A percentile compares a stretch with the other conserved stretches of the same genome.
Evolutionary conservation across 2,329 filamentous ascomycete genomes (phyloP).

Genomic region (Nemania bipapillata): DNA sequence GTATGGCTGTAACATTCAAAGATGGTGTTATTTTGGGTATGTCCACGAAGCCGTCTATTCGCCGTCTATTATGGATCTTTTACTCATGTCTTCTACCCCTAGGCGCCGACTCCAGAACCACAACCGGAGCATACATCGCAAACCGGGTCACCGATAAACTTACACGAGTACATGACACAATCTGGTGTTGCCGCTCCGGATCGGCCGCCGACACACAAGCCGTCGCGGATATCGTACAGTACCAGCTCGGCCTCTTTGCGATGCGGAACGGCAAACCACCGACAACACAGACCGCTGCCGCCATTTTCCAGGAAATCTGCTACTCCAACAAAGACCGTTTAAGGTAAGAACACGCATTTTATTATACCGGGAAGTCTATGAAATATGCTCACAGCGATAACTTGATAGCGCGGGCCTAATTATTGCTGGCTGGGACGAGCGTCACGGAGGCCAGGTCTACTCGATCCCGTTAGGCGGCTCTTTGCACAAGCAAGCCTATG

Average conservation of each 20-base stretch:
- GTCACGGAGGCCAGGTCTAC: constrained; percentile 96
- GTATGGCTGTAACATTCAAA: constrained; percentile 99
- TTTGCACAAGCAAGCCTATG: constrained; percentile 94
- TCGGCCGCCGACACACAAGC: constrained; percentile 98
- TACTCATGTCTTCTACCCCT: constrained; percentile 31
- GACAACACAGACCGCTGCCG: constrained; percentile 92
- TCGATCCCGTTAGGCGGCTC: constrained; percentile 96
- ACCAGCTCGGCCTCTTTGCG: constrained; percentile 92
- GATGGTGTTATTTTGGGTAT: constrained; percentile 92
- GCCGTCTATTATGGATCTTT: constrained; percentile 5
- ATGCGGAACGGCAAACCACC: constrained; percentile 89
- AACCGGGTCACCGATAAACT: constrained; percentile 99
- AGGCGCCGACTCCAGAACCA: constrained; percentile 96
- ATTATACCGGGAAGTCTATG: not conserved
- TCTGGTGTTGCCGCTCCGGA: constrained; percentile 98
- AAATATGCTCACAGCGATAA: constrained; percentile 19
- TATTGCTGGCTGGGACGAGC: constrained; percentile 96
- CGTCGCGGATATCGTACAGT: constrained; percentile 96
- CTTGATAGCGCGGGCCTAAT: constrained; percentile 87
- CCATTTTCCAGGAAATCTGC: constrained; percentile 97
- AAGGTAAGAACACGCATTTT: constrained; percentile 67
- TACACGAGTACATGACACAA: constrained; percentile 97
- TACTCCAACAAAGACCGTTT: constrained; percentile 96
- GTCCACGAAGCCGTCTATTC: constrained; percentile 40
- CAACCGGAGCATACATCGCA: constrained; percentile 96